Conservation (phyloP, 345 rosid genomes). For the Syzygium aqueum region DNA sequence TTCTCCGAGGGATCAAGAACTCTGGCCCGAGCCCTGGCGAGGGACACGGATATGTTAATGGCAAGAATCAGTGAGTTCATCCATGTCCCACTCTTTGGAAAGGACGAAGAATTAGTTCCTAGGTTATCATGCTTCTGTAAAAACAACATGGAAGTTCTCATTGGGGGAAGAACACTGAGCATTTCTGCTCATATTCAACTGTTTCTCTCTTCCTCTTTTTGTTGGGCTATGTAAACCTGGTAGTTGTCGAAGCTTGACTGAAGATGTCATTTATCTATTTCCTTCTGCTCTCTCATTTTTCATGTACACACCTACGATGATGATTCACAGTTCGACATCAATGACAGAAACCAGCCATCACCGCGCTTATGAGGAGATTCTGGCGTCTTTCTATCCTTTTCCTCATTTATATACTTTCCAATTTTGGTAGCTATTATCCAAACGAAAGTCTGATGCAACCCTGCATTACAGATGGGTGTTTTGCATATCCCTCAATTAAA, state of each 20-base stretch:
- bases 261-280: neutral
- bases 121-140: neutral
- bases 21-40: conserved; percentile 43
- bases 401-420: neutral
- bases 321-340: neutral
- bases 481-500: neutral
- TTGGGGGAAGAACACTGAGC: neutral
- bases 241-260: neutral
- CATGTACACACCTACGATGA: neutral
- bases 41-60: conserved; percentile 14
- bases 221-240: neutral
- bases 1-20: neutral
- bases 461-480: neutral
- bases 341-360: neutral
- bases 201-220: neutral
- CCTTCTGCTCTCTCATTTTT: neutral
- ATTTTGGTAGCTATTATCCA: neutral
- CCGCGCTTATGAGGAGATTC: neutral
- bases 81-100: neutral
- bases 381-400: neutral
- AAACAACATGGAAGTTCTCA: neutral
- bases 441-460: neutral
- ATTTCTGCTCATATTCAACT: neutral
- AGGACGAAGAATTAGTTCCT: neutral
- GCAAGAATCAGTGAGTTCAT: conserved; percentile 5